Evolutionary conservation across 306 rosid genomes (phyloP).

Genomic region (Sicyos baderoa): DNA sequence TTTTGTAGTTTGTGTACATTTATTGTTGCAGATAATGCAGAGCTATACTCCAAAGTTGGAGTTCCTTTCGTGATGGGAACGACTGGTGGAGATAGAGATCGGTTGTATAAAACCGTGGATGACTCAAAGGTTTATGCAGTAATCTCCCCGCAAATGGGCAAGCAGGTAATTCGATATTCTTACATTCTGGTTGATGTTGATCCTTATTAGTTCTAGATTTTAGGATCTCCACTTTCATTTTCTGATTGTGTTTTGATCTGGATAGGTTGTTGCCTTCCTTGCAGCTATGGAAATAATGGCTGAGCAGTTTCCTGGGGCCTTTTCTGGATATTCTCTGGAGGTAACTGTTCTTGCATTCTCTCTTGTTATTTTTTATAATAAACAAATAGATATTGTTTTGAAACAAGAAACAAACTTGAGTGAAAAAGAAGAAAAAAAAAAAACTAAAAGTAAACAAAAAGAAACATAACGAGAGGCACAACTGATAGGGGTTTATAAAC

Average conservation of each 20-base stretch:
- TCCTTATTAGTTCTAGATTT: slow-evolving; percentile 7
- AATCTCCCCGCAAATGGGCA: slow-evolving; percentile 96
- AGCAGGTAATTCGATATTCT: slow-evolving; percentile 42
- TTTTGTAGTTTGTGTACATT: background rate
- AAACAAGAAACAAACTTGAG: too few species aligned
- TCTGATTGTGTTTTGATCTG: slow-evolving; percentile 22
- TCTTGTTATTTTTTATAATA: slow-evolving; percentile 3
- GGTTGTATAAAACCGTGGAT: slow-evolving; percentile 55
- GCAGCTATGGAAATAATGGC: slow-evolving; percentile 98
- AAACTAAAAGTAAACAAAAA: too few species aligned
- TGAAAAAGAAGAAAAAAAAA: too few species aligned
- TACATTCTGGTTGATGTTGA: background rate
- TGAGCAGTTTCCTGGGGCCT: slow-evolving; percentile 91
- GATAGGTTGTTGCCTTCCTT: slow-evolving; percentile 86
- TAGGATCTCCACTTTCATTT: slow-evolving; percentile 23
- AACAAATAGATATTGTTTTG: too few species aligned
- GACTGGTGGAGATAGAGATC: slow-evolving; percentile 82
- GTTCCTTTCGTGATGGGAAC: slow-evolving; percentile 97
- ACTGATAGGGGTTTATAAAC: too few species aligned
- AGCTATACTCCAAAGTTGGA: slow-evolving; percentile 65
- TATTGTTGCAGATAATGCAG: slow-evolving; percentile 56
- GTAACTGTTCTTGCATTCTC: slow-evolving; percentile 26
- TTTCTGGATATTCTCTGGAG: slow-evolving; percentile 83
- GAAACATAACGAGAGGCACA: too few species aligned
- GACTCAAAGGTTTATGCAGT: slow-evolving; percentile 68